phyloP scores from a whole-genome alignment of 352 stramenopile genomes.

The Paralagenidium karlingii region DNA sequence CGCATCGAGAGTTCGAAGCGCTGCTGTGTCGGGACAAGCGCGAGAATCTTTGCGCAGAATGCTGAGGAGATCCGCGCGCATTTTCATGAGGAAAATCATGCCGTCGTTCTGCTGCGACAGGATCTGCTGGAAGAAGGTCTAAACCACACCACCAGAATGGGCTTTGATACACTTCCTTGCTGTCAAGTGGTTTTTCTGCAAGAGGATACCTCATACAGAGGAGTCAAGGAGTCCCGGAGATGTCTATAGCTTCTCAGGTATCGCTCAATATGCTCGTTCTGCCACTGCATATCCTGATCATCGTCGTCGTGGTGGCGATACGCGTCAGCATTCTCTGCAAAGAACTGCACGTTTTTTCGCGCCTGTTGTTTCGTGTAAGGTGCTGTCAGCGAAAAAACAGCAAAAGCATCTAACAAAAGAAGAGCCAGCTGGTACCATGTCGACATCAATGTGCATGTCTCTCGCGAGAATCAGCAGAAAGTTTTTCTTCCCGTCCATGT shows the following conservation, averaged over 20 bases:
- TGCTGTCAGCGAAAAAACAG: background rate
- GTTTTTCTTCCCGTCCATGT: conserved; percentile 72
- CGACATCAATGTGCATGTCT: conserved; percentile 54
- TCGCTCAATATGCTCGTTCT: conserved; percentile 56
- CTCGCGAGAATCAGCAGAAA: conserved; percentile 67
- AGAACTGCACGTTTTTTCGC: conserved; percentile 36
- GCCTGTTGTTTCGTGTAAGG: conserved; percentile 20
- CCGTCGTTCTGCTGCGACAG: conserved; percentile 64
- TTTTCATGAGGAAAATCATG: conserved; percentile 74
- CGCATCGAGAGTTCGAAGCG: conserved; percentile 50
- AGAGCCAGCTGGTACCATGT: conserved; percentile 22
- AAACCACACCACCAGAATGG: background rate
- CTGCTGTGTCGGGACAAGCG: conserved; percentile 22
- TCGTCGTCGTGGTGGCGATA: conserved; percentile 20
- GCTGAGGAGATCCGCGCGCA: conserved; percentile 55
- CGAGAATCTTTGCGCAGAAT: conserved; percentile 40
- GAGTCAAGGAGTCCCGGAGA: conserved; percentile 35
- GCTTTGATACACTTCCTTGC: background rate
- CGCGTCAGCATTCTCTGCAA: conserved; percentile 36
- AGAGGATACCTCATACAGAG: conserved; percentile 64
- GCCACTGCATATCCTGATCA: conserved; percentile 28
- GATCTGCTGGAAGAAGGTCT: conserved; percentile 79
- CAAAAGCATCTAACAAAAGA: background rate
- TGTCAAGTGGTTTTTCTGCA: background rate
- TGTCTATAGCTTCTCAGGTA: conserved; percentile 63